Percentiles rank a stretch among this genome's conserved stretches.
Conservation (phyloP, 768 basidiomycete genomes). For the Glaciozyma antarctica region DNA sequence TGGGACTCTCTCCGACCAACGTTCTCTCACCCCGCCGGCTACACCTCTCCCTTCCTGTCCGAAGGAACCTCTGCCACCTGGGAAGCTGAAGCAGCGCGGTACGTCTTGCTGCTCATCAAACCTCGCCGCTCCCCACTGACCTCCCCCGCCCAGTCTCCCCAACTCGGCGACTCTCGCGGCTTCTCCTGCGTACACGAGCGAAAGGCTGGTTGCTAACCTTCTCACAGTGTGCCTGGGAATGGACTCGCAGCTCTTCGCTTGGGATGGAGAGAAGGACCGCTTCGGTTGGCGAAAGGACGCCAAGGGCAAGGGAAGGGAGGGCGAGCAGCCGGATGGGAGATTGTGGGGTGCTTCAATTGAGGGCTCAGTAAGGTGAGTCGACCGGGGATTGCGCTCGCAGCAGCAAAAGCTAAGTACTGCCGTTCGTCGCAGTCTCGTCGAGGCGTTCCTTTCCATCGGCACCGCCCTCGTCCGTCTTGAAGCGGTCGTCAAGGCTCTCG, state of each 20-base stretch:
- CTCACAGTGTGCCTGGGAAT: background rate
- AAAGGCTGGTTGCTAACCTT: background rate
- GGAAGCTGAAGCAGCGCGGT: background rate
- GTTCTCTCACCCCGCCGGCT: background rate
- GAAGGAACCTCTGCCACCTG: background rate
- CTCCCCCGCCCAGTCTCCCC: background rate
- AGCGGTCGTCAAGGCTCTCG: background rate
- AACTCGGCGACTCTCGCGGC: background rate
- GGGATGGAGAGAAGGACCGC: background rate
- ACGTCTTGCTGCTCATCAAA: background rate
- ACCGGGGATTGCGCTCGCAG: too few species aligned
- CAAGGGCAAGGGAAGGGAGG: background rate
- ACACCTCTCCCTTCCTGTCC: background rate
- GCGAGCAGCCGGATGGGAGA: background rate
- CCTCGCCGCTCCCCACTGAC: too few species aligned
- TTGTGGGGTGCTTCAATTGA: background rate
- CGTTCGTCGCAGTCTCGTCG: conserved; percentile 20
- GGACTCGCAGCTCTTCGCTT: conserved; percentile 1
- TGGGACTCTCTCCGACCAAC: background rate
- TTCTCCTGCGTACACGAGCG: background rate
- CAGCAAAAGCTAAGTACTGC: background rate
- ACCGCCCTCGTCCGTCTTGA: conserved; percentile 15
- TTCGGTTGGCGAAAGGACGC: background rate
- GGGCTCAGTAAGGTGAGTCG: background rate
- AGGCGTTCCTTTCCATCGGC: conserved; percentile 24